Evolutionary conservation across 805 yeast species (phyloP).

Genomic region (Saccharomycodes ludwigii): DNA sequence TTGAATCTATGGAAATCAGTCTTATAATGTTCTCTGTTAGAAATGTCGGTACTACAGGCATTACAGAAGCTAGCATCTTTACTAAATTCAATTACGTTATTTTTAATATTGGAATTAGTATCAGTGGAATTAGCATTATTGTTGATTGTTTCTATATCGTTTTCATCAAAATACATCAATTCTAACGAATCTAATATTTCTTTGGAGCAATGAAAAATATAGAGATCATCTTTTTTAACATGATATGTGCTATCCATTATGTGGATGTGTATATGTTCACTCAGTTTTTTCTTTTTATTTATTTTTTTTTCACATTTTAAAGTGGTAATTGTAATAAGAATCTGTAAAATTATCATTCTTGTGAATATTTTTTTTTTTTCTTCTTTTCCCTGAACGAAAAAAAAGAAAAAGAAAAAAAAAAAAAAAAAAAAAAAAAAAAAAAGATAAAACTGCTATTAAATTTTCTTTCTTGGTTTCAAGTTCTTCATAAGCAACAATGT

Average conservation of each 20-base stretch:
- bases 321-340: background rate
- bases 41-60: constrained; percentile 16
- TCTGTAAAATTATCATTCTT: background rate
- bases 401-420: background rate
- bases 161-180: constrained; percentile 44
- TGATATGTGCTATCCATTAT: background rate
- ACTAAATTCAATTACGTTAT: constrained; percentile 6
- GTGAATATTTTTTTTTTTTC: background rate
- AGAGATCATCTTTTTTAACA: constrained; percentile 28
- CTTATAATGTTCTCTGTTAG: constrained; percentile 36
- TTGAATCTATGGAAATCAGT: constrained; percentile 50
- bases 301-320: too few species aligned
- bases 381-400: background rate
- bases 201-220: constrained; percentile 34
- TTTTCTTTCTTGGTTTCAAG: too few species aligned
- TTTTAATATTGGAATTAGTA: background rate
- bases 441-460: background rate
- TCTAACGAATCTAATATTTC: constrained; percentile 33
- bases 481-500: too few species aligned
- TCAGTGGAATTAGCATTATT: constrained; percentile 1
- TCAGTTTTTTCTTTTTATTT: background rate
- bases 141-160: constrained; percentile 25
- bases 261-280: background rate
- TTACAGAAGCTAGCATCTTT: constrained; percentile 10
- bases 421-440: background rate